These are phyloP conservation scores for Penicillium fuscoglaucum DNA, from an alignment of 2,329 filamentous ascomycete species.

Conservation along the genomic window DNA sequence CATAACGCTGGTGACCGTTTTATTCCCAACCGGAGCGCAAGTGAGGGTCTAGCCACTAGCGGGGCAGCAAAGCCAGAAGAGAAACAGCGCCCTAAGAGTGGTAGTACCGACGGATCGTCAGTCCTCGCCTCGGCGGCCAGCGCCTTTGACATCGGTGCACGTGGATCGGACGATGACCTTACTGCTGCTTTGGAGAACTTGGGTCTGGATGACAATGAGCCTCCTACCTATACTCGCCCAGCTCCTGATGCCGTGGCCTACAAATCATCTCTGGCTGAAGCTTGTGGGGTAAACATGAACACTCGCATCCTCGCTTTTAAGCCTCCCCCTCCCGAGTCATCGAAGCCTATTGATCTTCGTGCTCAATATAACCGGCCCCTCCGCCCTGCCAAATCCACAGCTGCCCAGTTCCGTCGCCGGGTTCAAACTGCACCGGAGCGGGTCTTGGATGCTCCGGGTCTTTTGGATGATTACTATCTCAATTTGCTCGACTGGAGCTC, in stretches of 20 bases:
- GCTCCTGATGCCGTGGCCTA: slow-evolving; percentile 88
- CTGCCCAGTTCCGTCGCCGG: slow-evolving; percentile 85
- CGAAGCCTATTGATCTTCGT: slow-evolving; percentile 94
- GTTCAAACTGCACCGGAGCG: slow-evolving; percentile 94
- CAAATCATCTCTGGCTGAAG: slow-evolving; percentile 84
- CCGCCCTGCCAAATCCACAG: slow-evolving; percentile 69
- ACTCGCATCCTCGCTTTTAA: slow-evolving; percentile 98
- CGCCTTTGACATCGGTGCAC: slow-evolving; percentile 63
- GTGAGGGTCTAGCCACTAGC: slow-evolving; percentile 79
- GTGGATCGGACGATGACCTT: slow-evolving; percentile 69
- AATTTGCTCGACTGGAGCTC: slow-evolving; percentile 99
- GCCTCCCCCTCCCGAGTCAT: slow-evolving; percentile 95
- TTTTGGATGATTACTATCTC: slow-evolving; percentile 98
- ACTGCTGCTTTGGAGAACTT: slow-evolving; percentile 77
- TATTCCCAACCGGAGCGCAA: slow-evolving; percentile 89
- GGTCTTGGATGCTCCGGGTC: slow-evolving; percentile 90
- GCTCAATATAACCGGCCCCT: slow-evolving; percentile 97
- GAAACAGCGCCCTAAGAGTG: slow-evolving; percentile 71
- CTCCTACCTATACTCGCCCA: slow-evolving; percentile 68
- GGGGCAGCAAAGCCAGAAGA: slow-evolving; percentile 85
- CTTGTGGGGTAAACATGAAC: slow-evolving; percentile 89
- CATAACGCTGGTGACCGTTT: slow-evolving; percentile 84
- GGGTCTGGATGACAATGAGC: slow-evolving; percentile 72
- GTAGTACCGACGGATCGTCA: slow-evolving; percentile 68
- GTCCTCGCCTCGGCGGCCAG: slow-evolving; percentile 73